A percentile compares a stretch with the other conserved stretches of the same genome.
Conservation (phyloP, 75 land plant species). For the Chamaecyparis obtusa region DNA sequence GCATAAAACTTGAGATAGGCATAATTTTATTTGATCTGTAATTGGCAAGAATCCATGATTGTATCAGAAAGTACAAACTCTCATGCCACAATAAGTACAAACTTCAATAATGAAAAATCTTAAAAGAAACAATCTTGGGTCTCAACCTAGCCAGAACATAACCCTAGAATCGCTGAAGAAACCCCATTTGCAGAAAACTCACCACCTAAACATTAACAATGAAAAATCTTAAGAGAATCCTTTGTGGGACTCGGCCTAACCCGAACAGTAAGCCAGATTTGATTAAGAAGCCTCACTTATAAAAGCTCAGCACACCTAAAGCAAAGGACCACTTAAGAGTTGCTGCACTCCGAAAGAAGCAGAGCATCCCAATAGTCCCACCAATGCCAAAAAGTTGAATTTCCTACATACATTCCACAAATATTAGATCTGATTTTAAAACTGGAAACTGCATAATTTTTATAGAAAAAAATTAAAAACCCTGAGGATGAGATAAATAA, state of each 20-base stretch:
- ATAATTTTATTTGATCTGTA: too few relatives aligned
- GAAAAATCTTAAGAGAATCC: neutral
- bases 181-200: too few relatives aligned
- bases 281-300: neutral
- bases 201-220: too few relatives aligned
- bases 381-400: neutral
- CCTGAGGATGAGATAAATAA: neutral
- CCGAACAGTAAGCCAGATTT: neutral
- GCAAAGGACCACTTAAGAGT: neutral
- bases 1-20: too few relatives aligned
- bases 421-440: neutral
- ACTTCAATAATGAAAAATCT: too few relatives aligned
- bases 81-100: too few relatives aligned
- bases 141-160: too few relatives aligned
- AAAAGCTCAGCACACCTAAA: neutral
- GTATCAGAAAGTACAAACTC: too few relatives aligned
- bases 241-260: neutral
- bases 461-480: neutral
- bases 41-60: too few relatives aligned
- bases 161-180: too few relatives aligned
- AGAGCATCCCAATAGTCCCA: slow-evolving; percentile 16
- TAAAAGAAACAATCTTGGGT: too few relatives aligned
- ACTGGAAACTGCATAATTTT: slow-evolving; percentile 12
- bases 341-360: neutral
- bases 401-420: slow-evolving; percentile 1